Conservation (phyloP, 1,284 basidiomycete species). For the Lentinus polychrous region DNA sequence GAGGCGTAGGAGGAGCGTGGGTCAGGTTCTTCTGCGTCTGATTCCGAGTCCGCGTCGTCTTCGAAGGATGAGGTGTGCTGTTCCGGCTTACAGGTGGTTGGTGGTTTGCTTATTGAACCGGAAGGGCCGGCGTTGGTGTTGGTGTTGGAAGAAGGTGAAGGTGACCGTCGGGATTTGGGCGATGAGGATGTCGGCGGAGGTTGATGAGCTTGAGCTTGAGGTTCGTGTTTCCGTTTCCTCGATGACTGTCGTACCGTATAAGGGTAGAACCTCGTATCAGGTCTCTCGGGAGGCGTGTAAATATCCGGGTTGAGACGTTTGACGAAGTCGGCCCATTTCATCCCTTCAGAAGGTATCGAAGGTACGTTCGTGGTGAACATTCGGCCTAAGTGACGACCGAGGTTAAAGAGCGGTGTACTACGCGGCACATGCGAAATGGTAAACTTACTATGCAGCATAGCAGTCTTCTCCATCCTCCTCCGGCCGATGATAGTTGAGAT, state of each 20-base stretch:
- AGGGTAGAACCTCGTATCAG: slow-evolving; percentile 49
- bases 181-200: slow-evolving; percentile 12
- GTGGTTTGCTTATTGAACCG: too few species aligned
- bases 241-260: slow-evolving; percentile 31
- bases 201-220: background rate
- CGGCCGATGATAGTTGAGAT: slow-evolving; percentile 86
- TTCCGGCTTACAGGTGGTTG: too few species aligned
- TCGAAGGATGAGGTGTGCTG: too few species aligned
- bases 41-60: too few species aligned
- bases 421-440: background rate
- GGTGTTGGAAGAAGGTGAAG: slow-evolving; percentile 18
- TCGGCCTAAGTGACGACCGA: too few species aligned
- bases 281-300: slow-evolving; percentile 41
- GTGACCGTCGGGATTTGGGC: slow-evolving; percentile 17
- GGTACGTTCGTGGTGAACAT: slow-evolving; percentile 84
- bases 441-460: slow-evolving; percentile 82
- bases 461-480: slow-evolving; percentile 78
- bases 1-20: slow-evolving; percentile 37
- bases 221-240: background rate
- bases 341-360: slow-evolving; percentile 57
- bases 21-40: slow-evolving; percentile 12
- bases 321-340: slow-evolving; percentile 68
- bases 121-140: slow-evolving; percentile 12
- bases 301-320: slow-evolving; percentile 73
- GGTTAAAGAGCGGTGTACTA: background rate